Percentiles rank a stretch among this genome's conserved stretches.
These are phyloP conservation scores for Penicillium waksmanii DNA, from an alignment of 495 filamentous ascomycete species.

Conservation along the genomic window DNA sequence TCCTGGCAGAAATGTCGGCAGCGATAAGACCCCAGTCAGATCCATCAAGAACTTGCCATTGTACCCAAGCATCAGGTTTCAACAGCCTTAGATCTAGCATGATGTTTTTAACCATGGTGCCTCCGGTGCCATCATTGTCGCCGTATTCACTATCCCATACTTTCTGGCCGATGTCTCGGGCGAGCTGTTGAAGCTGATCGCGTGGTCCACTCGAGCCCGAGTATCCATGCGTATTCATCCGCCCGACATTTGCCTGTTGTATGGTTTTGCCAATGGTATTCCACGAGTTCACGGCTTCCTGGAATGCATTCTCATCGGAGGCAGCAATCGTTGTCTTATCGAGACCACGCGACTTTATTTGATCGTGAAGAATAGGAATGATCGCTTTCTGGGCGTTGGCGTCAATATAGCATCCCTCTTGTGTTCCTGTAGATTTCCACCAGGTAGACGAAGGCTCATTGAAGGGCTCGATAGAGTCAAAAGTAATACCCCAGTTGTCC, in stretches of 20 bases:
- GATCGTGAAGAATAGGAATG: slow-evolving; percentile 10
- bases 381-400: slow-evolving; percentile 11
- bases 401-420: slow-evolving; percentile 20
- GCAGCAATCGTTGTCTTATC: slow-evolving; percentile 14
- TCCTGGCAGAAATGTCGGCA: slow-evolving; percentile 9
- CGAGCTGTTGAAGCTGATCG: slow-evolving; percentile 11
- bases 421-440: slow-evolving; percentile 19
- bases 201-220: slow-evolving; percentile 10
- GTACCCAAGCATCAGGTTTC: slow-evolving; percentile 18
- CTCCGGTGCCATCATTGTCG: slow-evolving; percentile 15
- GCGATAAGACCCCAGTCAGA: slow-evolving; percentile 17
- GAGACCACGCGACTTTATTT: slow-evolving; percentile 12
- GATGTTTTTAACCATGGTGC: slow-evolving; percentile 6
- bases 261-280: slow-evolving; percentile 13
- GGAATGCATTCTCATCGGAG: slow-evolving; percentile 17
- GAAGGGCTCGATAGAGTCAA: slow-evolving; percentile 20
- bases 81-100: slow-evolving; percentile 14
- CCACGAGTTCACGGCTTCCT: slow-evolving; percentile 14
- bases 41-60: slow-evolving; percentile 18
- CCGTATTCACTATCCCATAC: slow-evolving; percentile 23
- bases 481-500: slow-evolving; percentile 19
- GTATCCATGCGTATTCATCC: slow-evolving; percentile 21
- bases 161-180: slow-evolving; percentile 11
- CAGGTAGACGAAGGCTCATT: slow-evolving; percentile 18
- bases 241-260: slow-evolving; percentile 8